phyloP scores from a whole-genome alignment of 1,284 basidiomycete genomes.

The Sporisorium graminicola region DNA sequence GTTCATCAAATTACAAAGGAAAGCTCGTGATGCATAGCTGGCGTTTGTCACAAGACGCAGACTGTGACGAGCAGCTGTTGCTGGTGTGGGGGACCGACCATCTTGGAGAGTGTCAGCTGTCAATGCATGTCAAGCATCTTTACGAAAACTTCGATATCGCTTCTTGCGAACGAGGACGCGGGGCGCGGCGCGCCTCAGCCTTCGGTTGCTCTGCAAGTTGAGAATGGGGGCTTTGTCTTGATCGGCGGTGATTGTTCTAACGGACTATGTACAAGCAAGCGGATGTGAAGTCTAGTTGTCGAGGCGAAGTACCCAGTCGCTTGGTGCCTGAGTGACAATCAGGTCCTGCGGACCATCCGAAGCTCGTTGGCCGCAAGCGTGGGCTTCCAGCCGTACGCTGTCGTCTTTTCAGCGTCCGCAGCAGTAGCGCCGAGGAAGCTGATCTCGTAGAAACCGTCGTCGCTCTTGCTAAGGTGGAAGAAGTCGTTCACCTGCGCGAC shows the following conservation, averaged over 20 bases:
- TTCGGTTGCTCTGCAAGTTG: too few relatives aligned
- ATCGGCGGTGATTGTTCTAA: neutral
- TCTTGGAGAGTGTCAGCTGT: too few relatives aligned
- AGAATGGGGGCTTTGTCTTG: too few relatives aligned
- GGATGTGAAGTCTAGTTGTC: neutral
- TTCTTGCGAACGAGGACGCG: too few relatives aligned
- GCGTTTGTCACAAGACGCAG: too few relatives aligned
- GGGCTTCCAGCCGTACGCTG: neutral
- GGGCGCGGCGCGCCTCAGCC: too few relatives aligned
- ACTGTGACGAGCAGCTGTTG: too few relatives aligned
- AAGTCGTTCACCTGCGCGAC: neutral
- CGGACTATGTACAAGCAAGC: neutral
- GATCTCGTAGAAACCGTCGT: neutral
- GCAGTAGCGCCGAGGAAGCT: neutral
- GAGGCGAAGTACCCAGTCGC: neutral
- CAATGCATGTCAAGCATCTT: too few relatives aligned
- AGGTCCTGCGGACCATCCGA: neutral
- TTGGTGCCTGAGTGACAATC: neutral
- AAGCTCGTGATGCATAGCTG: too few relatives aligned
- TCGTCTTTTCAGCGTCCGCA: neutral
- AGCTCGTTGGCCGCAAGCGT: neutral
- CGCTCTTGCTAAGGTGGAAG: neutral
- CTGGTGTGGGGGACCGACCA: too few relatives aligned
- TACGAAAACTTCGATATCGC: too few relatives aligned
- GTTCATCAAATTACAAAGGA: neutral